Base-by-base conservation (phyloP, 2,329 filamentous ascomycete genomes). In the Cytospora mali region DNA sequence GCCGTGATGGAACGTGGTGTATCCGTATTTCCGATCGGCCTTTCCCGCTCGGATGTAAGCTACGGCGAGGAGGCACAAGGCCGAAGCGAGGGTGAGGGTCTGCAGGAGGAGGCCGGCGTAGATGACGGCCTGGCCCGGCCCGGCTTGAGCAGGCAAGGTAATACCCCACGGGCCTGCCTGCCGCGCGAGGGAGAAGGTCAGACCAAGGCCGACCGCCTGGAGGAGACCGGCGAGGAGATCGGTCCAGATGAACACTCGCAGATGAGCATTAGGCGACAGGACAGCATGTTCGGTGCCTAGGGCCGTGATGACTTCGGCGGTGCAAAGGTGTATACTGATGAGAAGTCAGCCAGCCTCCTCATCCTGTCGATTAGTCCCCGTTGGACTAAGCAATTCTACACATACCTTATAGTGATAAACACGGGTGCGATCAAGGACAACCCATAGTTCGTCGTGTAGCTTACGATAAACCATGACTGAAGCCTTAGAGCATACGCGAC, bases 211-310 rank as follows among this genome's bases (percentile, higher is more conserved):
- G 31, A 67, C 54, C 35, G 69, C 48, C 50, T 75, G 72, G 9
- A 73, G 53, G 29, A 67, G 27, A 11, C 73, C 68, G 31, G 69
- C 67, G 42, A 69, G 55, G 39, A 64, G 57, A 58, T 74, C 72
- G 11, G 69, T 61, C 28, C 67, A 69, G 4, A 71, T 69, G n/a
- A 72, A 68, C 27, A 73, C 55, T 6, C 61, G 62, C 50, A 67
- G 50, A 60, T 73, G 72, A 25, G 65, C 58, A 23, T 61, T 53
- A 6, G 70, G 64, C 3, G 64, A 52, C 48, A 75, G 67, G 39
- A 70, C 61, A 16, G 73, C 71, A 63, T 74, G 70, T 50, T 73
- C 70, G 10, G 65, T 62, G 13, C 73, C 73, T 25, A 75, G 56
- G 10, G 68, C 64, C 14, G 60, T 62, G 27, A 74, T 65, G 18